These are phyloP conservation scores for Tolypocladium album DNA, from an alignment of 2,329 filamentous ascomycete genomes.

Conservation along the genomic window DNA sequence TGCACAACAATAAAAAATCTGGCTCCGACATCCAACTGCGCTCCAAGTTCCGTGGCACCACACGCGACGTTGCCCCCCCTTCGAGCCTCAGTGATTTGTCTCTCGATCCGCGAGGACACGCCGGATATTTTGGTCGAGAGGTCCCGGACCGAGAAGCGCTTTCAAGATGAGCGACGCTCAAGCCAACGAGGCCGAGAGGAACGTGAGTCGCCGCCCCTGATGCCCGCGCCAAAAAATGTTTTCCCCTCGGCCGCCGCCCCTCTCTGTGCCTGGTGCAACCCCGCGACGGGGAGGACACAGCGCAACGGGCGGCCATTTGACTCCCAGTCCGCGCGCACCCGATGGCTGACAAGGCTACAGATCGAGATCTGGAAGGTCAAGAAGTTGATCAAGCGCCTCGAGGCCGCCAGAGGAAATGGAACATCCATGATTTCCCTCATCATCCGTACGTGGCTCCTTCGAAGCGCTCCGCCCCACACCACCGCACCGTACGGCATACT, in stretches of 20 bases:
- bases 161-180: slow-evolving; percentile 76
- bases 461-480: neutral
- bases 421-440: slow-evolving; percentile 99
- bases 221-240: slow-evolving; percentile 3
- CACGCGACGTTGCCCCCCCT: slow-evolving; percentile 1
- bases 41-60: slow-evolving; percentile 5
- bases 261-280: slow-evolving; percentile 14
- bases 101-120: slow-evolving; percentile 9
- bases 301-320: neutral
- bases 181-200: slow-evolving; percentile 95
- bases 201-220: slow-evolving; percentile 38
- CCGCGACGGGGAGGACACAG: slow-evolving; percentile 13
- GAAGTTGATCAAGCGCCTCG: slow-evolving; percentile 98
- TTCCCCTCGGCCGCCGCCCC: slow-evolving; percentile 8
- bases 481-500: neutral
- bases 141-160: slow-evolving; percentile 9
- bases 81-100: slow-evolving; percentile 4
- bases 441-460: slow-evolving; percentile 58
- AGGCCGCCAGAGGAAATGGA: slow-evolving; percentile 94
- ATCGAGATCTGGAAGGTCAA: slow-evolving; percentile 95
- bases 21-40: slow-evolving; percentile 18
- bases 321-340: neutral
- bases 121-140: slow-evolving; percentile 12
- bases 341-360: slow-evolving; percentile 23
- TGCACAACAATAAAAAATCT: slow-evolving; percentile 2